Conservation (phyloP, 1,139 yeast species). For the Suhomyces choctaworum region DNA sequence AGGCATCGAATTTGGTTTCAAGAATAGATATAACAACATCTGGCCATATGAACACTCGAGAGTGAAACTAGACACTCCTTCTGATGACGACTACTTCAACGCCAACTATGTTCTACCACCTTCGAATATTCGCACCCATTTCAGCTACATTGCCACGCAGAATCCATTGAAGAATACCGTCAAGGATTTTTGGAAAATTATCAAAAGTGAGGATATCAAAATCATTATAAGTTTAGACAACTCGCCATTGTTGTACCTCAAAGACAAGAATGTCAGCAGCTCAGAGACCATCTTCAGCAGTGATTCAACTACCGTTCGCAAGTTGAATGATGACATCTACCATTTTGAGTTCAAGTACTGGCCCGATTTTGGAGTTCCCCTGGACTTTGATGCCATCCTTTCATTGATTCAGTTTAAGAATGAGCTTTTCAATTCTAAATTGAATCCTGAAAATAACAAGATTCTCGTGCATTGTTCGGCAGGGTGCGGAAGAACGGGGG, state of each 20-base stretch:
- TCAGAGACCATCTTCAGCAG: slow-evolving; percentile 12
- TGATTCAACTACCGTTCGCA: slow-evolving; percentile 21
- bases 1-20: slow-evolving; percentile 47
- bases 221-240: slow-evolving; percentile 72
- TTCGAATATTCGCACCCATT: slow-evolving; percentile 18
- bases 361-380: slow-evolving; percentile 82
- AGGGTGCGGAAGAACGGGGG: slow-evolving; percentile 23
- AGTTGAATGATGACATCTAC: slow-evolving; percentile 36
- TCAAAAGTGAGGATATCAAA: slow-evolving; percentile 57
- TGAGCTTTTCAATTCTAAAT: slow-evolving; percentile 24
- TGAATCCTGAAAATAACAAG: slow-evolving; percentile 20
- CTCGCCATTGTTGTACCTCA: slow-evolving; percentile 17
- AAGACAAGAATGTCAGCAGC: slow-evolving; percentile 8
- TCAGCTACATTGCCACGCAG: slow-evolving; percentile 45
- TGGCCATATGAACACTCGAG: slow-evolving; percentile 51
- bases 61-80: slow-evolving; percentile 31
- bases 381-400: slow-evolving; percentile 51
- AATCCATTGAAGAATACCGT: slow-evolving; percentile 42
- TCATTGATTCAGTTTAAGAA: slow-evolving; percentile 54
- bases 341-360: slow-evolving; percentile 75
- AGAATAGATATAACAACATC: slow-evolving; percentile 46
- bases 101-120: slow-evolving; percentile 38
- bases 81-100: slow-evolving; percentile 43
- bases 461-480: slow-evolving; percentile 30
- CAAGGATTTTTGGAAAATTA: slow-evolving; percentile 45